Evolutionary conservation across 2,329 filamentous ascomycete genomes (phyloP).

Genomic region (Ascochyta rabiei): DNA sequence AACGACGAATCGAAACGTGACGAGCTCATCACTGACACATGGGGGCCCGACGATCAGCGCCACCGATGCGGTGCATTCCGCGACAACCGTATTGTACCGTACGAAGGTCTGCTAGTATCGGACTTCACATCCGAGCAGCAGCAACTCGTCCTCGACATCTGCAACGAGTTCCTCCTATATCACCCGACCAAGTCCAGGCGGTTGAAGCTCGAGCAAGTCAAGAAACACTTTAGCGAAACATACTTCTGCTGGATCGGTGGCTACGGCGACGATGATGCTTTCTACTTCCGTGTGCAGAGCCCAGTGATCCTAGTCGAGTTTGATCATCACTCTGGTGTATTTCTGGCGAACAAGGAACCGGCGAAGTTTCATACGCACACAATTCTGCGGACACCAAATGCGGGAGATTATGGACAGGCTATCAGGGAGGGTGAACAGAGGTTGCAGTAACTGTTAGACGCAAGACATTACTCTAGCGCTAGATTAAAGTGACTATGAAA

Average conservation of each 20-base stretch:
- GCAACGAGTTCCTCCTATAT: conserved; percentile 71
- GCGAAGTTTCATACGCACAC: conserved; percentile 83
- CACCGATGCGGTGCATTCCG: conserved; percentile 79
- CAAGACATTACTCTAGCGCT: neutral
- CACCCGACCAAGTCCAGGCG: conserved; percentile 63
- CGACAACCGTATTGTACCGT: conserved; percentile 78
- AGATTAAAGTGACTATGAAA: neutral
- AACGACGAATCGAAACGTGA: conserved; percentile 40
- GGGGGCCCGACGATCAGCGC: conserved; percentile 82
- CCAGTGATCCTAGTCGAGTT: conserved; percentile 78
- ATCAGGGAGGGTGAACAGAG: conserved; percentile 43
- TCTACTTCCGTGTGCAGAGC: conserved; percentile 79
- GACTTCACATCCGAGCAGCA: conserved; percentile 58
- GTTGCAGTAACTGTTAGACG: conserved; percentile 6
- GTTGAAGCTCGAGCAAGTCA: conserved; percentile 61
- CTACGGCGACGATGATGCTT: conserved; percentile 69
- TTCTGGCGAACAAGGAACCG: conserved; percentile 73
- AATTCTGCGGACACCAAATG: conserved; percentile 72
- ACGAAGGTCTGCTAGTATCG: conserved; percentile 66
- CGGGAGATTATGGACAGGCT: conserved; percentile 73
- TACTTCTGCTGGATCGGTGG: conserved; percentile 82
- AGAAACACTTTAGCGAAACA: conserved; percentile 68
- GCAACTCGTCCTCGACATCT: conserved; percentile 62
- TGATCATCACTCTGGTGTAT: conserved; percentile 80
- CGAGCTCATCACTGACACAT: conserved; percentile 61